phyloP scores from a whole-genome alignment of 2,329 filamentous ascomycete species.

The Pseudogymnoascus sp. region DNA sequence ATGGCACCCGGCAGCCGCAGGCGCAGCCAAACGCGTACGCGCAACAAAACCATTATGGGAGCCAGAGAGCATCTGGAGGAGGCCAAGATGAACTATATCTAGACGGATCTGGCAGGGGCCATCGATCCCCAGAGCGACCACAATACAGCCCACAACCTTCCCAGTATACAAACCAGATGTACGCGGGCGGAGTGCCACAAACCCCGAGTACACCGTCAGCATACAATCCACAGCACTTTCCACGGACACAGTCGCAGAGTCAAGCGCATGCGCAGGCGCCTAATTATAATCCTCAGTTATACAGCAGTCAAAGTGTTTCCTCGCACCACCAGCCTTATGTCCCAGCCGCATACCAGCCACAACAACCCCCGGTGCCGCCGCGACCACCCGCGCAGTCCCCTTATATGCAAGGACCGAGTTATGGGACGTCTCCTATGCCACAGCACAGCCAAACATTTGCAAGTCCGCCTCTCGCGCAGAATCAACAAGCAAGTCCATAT shows the following conservation, averaged over 20 bases:
- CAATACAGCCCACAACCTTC: constrained; percentile 27
- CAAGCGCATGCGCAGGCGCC: constrained; percentile 26
- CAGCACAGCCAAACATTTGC: not conserved
- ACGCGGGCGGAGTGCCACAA: not conserved
- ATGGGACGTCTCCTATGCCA: not conserved
- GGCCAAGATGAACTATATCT: constrained; percentile 11
- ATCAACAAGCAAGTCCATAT: not conserved
- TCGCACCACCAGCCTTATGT: constrained; percentile 56
- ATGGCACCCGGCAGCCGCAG: constrained; percentile 33
- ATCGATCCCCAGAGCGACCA: not conserved
- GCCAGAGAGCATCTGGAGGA: not conserved
- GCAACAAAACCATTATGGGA: constrained; percentile 9
- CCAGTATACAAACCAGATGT: constrained; percentile 30
- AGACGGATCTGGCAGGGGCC: constrained; percentile 2
- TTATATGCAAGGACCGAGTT: constrained; percentile 6
- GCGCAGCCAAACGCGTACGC: constrained; percentile 36
- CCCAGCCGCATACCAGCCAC: constrained; percentile 43
- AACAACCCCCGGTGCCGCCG: constrained; percentile 39
- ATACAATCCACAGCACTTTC: constrained; percentile 59
- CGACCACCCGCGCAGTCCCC: constrained; percentile 30
- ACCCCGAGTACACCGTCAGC: constrained; percentile 35
- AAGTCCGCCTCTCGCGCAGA: not conserved
- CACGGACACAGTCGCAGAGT: constrained; percentile 30
- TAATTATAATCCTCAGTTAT: constrained; percentile 38
- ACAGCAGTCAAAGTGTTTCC: constrained; percentile 46